phyloP scores from a whole-genome alignment of 2,329 filamentous ascomycete genomes.

The Ceratocystis variospora region DNA sequence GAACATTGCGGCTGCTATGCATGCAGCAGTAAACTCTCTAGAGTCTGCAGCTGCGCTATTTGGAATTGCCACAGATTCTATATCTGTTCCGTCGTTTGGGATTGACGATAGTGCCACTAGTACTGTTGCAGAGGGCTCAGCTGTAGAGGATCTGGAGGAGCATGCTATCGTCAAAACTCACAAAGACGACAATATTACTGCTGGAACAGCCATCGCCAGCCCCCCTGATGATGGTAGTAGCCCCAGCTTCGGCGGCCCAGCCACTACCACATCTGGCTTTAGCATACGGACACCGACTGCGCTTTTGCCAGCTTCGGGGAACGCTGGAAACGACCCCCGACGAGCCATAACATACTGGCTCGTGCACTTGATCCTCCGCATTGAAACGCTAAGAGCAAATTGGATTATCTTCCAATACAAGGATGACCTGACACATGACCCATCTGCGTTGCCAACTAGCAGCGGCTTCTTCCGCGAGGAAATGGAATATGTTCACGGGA shows the following conservation, averaged over 20 bases:
- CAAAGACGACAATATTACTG: background rate
- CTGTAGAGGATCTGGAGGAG: no score
- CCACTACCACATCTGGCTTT: no score
- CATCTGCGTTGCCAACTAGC: background rate
- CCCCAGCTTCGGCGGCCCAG: no score
- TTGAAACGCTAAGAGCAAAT: background rate
- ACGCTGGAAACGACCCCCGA: background rate
- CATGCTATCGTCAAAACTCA: no score
- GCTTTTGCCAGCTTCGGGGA: no score
- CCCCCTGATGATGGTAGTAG: background rate
- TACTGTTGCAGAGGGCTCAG: no score
- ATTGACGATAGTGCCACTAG: no score
- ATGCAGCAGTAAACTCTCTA: background rate
- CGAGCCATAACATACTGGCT: background rate
- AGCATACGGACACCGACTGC: no score
- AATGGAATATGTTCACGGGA: background rate
- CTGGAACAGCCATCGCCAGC: background rate
- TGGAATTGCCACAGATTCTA: background rate
- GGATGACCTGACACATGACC: background rate
- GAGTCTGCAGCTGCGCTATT: background rate
- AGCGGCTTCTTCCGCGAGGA: background rate
- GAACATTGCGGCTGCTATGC: background rate
- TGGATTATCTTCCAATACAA: slow-evolving; percentile 1
- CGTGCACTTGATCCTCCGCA: background rate
- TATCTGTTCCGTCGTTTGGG: background rate